A percentile compares a stretch with the other conserved stretches of the same genome.
Conservation (phyloP, 257 asterid species). For the Fraxinus quadrangulata region DNA sequence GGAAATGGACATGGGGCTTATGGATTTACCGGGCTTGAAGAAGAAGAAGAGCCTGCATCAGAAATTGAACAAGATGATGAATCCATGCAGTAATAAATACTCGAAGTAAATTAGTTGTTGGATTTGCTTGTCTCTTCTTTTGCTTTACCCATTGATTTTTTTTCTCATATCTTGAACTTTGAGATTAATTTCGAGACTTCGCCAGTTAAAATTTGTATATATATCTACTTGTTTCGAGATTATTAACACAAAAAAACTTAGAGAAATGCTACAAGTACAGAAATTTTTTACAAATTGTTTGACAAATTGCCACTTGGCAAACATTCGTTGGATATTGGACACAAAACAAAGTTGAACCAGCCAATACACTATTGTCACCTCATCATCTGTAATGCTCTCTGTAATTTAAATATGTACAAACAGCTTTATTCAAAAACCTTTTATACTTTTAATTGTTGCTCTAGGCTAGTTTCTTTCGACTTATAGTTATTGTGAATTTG, state of each 20-base stretch:
- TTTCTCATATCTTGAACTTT: neutral
- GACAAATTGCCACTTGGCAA: too few relatives aligned
- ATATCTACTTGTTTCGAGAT: neutral
- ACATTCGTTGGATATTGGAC: too few relatives aligned
- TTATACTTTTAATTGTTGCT: neutral
- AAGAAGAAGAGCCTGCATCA: constrained; percentile 81
- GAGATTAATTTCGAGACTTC: neutral
- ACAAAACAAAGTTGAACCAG: too few relatives aligned
- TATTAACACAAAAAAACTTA: neutral
- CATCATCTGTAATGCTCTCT: too few relatives aligned
- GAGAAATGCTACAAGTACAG: too few relatives aligned
- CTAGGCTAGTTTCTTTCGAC: neutral
- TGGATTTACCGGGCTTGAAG: constrained; percentile 54
- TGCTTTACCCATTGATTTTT: neutral
- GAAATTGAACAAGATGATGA: constrained; percentile 75
- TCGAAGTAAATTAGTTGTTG: neutral
- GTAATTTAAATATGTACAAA: too few relatives aligned
- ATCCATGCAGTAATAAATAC: neutral
- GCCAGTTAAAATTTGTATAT: neutral
- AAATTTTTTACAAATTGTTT: too few relatives aligned
- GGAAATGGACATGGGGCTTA: constrained; percentile 78
- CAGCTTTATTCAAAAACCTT: neutral
- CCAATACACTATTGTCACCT: too few relatives aligned
- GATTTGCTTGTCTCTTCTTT: neutral
- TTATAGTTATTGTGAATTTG: neutral